Conservation (phyloP, 768 basidiomycete genomes). For the Mycena rebaudengoi region DNA sequence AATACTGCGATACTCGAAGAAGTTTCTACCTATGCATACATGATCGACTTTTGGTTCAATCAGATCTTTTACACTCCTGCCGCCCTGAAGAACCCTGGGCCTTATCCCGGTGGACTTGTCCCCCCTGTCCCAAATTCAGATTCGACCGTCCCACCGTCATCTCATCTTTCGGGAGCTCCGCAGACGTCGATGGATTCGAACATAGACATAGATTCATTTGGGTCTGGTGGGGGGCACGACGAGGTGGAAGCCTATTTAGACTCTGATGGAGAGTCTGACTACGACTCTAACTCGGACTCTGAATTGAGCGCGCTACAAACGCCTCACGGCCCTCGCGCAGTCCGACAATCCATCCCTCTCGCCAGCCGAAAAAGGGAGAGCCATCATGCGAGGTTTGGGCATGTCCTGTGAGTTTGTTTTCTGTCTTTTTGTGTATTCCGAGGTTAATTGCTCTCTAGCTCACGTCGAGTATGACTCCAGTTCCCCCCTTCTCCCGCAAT, state of each 20-base stretch:
- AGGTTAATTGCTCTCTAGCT: too few relatives aligned
- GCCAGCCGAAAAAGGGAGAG: too few relatives aligned
- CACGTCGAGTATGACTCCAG: too few relatives aligned
- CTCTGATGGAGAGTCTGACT: background rate
- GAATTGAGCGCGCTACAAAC: too few relatives aligned
- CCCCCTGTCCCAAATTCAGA: background rate
- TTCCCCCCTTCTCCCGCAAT: too few relatives aligned
- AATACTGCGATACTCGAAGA: too few relatives aligned
- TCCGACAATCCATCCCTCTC: too few relatives aligned
- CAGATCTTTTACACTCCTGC: background rate
- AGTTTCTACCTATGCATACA: background rate
- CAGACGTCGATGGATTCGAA: background rate
- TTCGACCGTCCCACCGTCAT: background rate
- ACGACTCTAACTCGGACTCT: background rate
- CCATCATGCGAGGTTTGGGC: too few relatives aligned
- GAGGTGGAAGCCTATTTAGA: background rate
- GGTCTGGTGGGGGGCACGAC: too few relatives aligned
- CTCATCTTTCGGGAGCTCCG: background rate
- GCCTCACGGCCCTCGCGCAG: too few relatives aligned
- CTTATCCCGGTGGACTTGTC: background rate
- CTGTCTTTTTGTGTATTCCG: too few relatives aligned
- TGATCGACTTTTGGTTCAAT: background rate
- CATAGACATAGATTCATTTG: background rate
- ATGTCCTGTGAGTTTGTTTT: too few relatives aligned
- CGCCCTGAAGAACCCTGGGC: background rate